These are phyloP conservation scores for Candida adriatica DNA, from an alignment of 805 yeast species.

Conservation along the genomic window DNA sequence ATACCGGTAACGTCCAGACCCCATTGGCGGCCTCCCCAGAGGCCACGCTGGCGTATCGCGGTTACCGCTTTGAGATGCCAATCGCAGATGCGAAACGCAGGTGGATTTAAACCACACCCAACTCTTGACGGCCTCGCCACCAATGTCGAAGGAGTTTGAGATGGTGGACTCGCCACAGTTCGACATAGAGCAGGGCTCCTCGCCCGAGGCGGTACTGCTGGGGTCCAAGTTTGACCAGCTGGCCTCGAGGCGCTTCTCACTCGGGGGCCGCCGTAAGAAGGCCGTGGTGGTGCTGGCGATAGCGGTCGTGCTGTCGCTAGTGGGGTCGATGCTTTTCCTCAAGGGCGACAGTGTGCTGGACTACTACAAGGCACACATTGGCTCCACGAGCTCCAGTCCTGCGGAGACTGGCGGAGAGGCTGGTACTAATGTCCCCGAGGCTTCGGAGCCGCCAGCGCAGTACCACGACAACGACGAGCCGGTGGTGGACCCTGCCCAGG, in stretches of 20 bases:
- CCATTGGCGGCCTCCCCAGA: too few relatives aligned
- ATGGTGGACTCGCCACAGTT: conserved; percentile 13
- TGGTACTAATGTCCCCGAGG: conserved; percentile 2
- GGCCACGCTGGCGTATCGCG: too few relatives aligned
- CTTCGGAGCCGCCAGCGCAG: conserved; percentile 3
- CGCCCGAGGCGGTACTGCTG: conserved; percentile 7
- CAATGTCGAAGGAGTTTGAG: too few relatives aligned
- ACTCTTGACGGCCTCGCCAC: too few relatives aligned
- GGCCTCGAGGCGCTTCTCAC: conserved; percentile 3
- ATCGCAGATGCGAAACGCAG: too few relatives aligned
- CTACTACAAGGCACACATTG: conserved; percentile 17
- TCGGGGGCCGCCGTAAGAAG: conserved; percentile 13
- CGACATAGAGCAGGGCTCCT: conserved; percentile 6
- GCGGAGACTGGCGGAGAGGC: conserved; percentile 9
- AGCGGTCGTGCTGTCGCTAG: conserved; percentile 10
- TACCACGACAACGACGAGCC: conserved; percentile 3
- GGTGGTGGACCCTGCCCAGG: conserved; percentile 1
- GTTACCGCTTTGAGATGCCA: too few relatives aligned
- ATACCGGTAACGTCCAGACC: too few relatives aligned
- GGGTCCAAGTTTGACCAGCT: conserved; percentile 15
- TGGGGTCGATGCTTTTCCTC: conserved; percentile 12
- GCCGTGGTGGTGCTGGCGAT: conserved; percentile 7
- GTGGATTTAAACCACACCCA: too few relatives aligned
- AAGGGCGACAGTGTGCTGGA: conserved; percentile 13
- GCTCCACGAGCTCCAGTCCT: conserved; percentile 5